A percentile compares a stretch with the other conserved stretches of the same genome.
These are phyloP conservation scores for Lentinula aciculospora DNA, from an alignment of 768 basidiomycete species.

Conservation along the genomic window DNA sequence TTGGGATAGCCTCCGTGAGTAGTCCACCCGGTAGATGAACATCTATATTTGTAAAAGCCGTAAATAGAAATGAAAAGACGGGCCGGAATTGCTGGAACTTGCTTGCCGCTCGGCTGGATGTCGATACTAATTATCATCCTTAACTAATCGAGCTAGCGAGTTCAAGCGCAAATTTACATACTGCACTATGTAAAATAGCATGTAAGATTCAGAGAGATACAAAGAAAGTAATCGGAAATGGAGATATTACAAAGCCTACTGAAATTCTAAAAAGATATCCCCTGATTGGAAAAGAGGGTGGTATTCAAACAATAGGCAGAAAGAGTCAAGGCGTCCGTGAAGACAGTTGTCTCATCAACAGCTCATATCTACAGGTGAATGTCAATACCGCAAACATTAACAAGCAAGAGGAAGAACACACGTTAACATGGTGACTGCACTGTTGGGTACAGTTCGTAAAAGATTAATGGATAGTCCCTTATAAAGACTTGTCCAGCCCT, in stretches of 20 bases:
- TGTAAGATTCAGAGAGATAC: neutral
- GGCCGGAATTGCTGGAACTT: too few species aligned
- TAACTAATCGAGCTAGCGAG: too few species aligned
- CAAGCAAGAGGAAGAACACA: slow-evolving; percentile 28
- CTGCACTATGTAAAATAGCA: neutral
- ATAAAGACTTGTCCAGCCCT: slow-evolving; percentile 89
- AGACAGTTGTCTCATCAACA: slow-evolving; percentile 48
- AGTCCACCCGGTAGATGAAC: too few species aligned
- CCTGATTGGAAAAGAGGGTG: neutral
- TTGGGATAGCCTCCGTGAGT: too few species aligned
- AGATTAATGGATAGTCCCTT: slow-evolving; percentile 93
- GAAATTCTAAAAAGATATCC: neutral
- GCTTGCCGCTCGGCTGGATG: too few species aligned
- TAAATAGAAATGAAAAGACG: too few species aligned
- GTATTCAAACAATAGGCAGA: neutral
- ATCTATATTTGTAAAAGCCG: too few species aligned
- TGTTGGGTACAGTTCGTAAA: slow-evolving; percentile 91
- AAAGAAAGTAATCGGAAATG: slow-evolving; percentile 2
- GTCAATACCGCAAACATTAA: neutral
- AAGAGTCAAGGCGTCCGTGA: slow-evolving; percentile 23
- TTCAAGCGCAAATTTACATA: neutral
- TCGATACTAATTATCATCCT: too few species aligned
- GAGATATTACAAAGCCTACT: slow-evolving; percentile 13
- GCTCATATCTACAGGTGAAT: slow-evolving; percentile 35
- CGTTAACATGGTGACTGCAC: slow-evolving; percentile 94